phyloP scores from a whole-genome alignment of 2,329 filamentous ascomycete genomes.

The Peltaster fructicola region DNA sequence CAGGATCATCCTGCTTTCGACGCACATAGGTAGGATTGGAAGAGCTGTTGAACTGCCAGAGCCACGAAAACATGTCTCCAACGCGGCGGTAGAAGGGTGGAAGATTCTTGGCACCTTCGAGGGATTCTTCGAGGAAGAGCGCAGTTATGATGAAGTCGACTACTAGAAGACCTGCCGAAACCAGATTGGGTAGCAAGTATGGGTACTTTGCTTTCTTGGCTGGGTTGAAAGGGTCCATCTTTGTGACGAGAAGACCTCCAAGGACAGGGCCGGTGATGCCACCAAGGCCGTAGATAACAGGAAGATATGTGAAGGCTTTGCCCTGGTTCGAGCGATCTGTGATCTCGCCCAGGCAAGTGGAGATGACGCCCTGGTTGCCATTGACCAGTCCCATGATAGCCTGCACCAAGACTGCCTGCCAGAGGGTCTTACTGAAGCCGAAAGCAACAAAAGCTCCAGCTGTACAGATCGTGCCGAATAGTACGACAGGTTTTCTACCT shows the following conservation, averaged over 20 bases:
- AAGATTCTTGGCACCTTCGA: conserved; percentile 47
- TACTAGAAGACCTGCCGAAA: conserved; percentile 54
- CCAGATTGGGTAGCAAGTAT: conserved; percentile 68
- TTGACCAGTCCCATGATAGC: conserved; percentile 83
- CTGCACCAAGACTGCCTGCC: conserved; percentile 75
- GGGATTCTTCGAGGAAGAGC: conserved; percentile 75
- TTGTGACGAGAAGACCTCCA: conserved; percentile 66
- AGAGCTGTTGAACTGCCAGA: conserved; percentile 51
- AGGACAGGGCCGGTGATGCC: conserved; percentile 83
- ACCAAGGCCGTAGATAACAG: conserved; percentile 88
- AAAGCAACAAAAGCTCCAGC: conserved; percentile 69
- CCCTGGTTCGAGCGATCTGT: conserved; percentile 93
- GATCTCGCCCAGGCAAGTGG: conserved; percentile 83
- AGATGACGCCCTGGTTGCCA: conserved; percentile 86
- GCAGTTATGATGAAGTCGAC: conserved; percentile 55
- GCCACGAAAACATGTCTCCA: conserved; percentile 43
- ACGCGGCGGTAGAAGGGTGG: conserved; percentile 43
- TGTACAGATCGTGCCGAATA: conserved; percentile 68
- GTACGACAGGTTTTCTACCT: conserved; percentile 65
- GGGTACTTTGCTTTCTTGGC: conserved; percentile 46
- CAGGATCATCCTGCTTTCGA: too few species aligned
- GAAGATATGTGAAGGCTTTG: conserved; percentile 80
- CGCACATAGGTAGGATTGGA: conserved; percentile 42
- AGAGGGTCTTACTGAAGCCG: conserved; percentile 66
- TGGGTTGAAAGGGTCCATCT: conserved; percentile 36